These are phyloP conservation scores for Xylaria sp. DNA, from an alignment of 2,329 filamentous ascomycete species.

Conservation along the genomic window DNA sequence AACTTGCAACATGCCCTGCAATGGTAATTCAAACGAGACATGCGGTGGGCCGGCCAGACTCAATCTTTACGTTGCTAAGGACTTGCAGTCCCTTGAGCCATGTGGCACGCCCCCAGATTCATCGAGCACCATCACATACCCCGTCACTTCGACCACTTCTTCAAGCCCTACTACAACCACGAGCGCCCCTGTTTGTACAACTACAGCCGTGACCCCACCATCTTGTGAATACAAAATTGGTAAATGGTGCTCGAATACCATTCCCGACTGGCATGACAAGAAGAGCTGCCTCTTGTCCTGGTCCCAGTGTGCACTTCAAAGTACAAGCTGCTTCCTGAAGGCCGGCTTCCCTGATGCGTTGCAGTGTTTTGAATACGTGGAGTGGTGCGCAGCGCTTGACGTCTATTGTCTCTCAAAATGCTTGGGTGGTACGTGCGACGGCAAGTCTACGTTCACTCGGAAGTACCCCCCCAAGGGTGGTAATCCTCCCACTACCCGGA, in stretches of 20 bases:
- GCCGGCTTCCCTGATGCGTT: conserved; percentile 62
- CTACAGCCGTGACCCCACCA: conserved; percentile 56
- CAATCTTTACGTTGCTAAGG: conserved; percentile 59
- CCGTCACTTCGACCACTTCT: conserved; percentile 36
- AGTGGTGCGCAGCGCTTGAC: conserved; percentile 60
- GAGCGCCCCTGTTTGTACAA: conserved; percentile 57
- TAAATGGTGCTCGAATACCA: conserved; percentile 55
- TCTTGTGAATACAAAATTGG: conserved; percentile 65
- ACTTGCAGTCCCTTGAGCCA: conserved; percentile 59
- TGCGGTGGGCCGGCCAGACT: conserved; percentile 58
- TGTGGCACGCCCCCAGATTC: conserved; percentile 29
- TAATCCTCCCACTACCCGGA: conserved; percentile 50
- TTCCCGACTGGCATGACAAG: conserved; percentile 60
- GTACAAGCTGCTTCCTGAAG: conserved; percentile 60
- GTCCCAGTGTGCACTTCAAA: conserved; percentile 58
- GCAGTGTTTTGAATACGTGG: conserved; percentile 61
- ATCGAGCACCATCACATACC: conserved; percentile 54
- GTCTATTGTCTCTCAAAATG: conserved; percentile 56
- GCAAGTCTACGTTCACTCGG: conserved; percentile 56
- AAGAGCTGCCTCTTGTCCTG: conserved; percentile 55
- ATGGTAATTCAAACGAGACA: conserved; percentile 55
- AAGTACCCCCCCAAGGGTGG: conserved; percentile 54
- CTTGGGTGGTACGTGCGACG: conserved; percentile 43
- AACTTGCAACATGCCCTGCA: conserved; percentile 63
- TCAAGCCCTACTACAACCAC: conserved; percentile 48